Conservation (phyloP, 176 grass and related monocot genomes). For the Elymus sibiricus region DNA sequence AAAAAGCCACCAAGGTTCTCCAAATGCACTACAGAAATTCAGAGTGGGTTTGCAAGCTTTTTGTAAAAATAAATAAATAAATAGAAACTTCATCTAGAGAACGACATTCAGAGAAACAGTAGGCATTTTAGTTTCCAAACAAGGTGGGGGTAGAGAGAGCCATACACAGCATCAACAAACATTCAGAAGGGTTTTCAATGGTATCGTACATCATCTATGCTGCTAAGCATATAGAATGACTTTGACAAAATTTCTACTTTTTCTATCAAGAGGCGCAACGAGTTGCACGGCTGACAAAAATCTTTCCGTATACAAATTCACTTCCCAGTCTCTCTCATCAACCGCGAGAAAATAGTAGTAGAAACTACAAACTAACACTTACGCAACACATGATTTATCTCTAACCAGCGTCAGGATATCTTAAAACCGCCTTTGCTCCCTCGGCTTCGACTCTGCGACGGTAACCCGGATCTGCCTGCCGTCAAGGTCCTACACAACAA, state of each 20-base stretch:
- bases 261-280: neutral
- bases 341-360: conserved; percentile 18
- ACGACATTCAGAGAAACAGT: neutral
- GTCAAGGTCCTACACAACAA: conserved; percentile 64
- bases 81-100: too few relatives aligned
- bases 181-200: neutral
- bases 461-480: conserved; percentile 86
- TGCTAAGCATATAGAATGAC: conserved; percentile 7
- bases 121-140: too few relatives aligned
- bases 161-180: neutral
- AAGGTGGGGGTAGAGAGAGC: too few relatives aligned
- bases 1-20: too few relatives aligned
- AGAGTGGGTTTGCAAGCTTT: too few relatives aligned
- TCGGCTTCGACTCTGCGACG: conserved; percentile 75
- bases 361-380: conserved; percentile 31
- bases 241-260: conserved; percentile 16
- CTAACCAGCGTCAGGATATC: conserved; percentile 1
- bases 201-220: neutral
- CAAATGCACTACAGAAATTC: too few relatives aligned
- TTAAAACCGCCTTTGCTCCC: conserved; percentile 54
- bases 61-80: too few relatives aligned
- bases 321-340: neutral
- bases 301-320: conserved; percentile 23
- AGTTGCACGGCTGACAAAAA: conserved; percentile 15
- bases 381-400: neutral